phyloP scores from a whole-genome alignment of 495 filamentous ascomycete species.

The Cladorrhinum samala region DNA sequence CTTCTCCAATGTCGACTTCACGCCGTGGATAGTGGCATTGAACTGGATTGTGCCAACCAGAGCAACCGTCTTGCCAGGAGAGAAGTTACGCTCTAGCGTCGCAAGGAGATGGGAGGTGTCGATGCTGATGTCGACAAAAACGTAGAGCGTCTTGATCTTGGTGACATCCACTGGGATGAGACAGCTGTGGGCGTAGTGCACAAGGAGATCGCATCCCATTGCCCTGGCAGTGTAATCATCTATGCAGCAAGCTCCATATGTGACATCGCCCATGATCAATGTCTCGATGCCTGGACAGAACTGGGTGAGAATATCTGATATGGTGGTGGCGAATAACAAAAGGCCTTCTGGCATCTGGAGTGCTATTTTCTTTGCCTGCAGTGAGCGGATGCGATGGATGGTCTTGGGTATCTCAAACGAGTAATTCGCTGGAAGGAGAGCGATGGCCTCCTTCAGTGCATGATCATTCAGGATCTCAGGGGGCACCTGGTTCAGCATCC shows the following conservation, averaged over 20 bases:
- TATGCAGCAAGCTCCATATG: constrained; percentile 97
- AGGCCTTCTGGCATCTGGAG: constrained; percentile 96
- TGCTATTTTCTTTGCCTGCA: constrained; percentile 70
- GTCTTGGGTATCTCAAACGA: constrained; percentile 98
- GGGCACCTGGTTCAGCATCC: constrained; percentile 85
- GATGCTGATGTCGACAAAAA: constrained; percentile 97
- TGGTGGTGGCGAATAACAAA: constrained; percentile 92
- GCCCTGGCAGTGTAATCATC: constrained; percentile 96
- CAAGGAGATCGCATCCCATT: constrained; percentile 86
- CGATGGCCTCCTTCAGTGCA: constrained; percentile 83
- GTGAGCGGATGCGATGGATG: constrained; percentile 82
- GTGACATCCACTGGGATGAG: constrained; percentile 94
- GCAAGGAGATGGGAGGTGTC: constrained; percentile 79
- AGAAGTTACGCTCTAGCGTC: constrained; percentile 85
- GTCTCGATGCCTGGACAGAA: constrained; percentile 91
- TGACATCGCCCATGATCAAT: constrained; percentile 98
- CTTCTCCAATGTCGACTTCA: constrained; percentile 65
- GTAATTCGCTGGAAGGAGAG: constrained; percentile 86
- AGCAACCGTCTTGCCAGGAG: constrained; percentile 75
- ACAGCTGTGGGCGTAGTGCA: constrained; percentile 96
- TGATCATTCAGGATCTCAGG: constrained; percentile 77
- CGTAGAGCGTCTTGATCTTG: constrained; percentile 90
- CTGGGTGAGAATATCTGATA: constrained; percentile 90
- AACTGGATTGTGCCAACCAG: constrained; percentile 98
- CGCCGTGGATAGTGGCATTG: constrained; percentile 87